Conservation (phyloP, 1,139 yeast species). For the Maudiozyma humilis region DNA sequence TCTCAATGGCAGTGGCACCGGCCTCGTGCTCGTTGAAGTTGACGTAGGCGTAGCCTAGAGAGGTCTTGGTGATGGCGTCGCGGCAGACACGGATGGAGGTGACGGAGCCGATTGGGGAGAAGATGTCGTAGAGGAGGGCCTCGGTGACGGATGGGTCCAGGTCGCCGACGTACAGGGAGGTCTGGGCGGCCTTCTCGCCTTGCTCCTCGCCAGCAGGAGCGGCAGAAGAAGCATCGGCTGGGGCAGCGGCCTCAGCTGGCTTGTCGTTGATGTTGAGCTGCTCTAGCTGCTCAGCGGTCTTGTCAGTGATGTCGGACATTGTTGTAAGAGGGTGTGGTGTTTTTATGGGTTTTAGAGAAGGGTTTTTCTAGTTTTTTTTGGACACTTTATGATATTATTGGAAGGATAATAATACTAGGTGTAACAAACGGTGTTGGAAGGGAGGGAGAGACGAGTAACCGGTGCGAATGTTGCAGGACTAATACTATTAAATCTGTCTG, state of each 20-base stretch:
- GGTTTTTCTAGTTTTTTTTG: constrained; percentile 13
- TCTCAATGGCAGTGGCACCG: constrained; percentile 92
- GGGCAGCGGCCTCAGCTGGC: constrained; percentile 20
- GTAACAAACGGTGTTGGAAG: no score
- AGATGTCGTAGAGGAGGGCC: constrained; percentile 88
- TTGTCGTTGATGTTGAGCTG: constrained; percentile 34
- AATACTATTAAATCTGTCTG: constrained; percentile 7
- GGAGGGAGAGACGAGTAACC: no score
- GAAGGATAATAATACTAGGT: constrained; percentile 4
- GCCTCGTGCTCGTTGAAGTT: constrained; percentile 86
- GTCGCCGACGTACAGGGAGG: constrained; percentile 96
- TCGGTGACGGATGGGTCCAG: constrained; percentile 89
- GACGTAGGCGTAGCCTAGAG: constrained; percentile 97
- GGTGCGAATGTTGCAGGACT: background rate
- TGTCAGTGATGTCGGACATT: constrained; percentile 37
- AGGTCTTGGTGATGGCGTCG: constrained; percentile 94
- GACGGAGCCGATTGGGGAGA: constrained; percentile 92
- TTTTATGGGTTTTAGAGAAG: constrained; percentile 13
- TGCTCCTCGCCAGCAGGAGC: constrained; percentile 31
- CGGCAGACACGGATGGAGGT: constrained; percentile 98
- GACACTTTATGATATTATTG: constrained; percentile 7
- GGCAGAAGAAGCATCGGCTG: constrained; percentile 22
- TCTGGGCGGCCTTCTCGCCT: constrained; percentile 43
- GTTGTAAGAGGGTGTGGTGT: constrained; percentile 10
- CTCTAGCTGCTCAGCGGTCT: constrained; percentile 35